Conservation (phyloP, 768 basidiomycete genomes). For the Sistotremastrum niveocremeum region DNA sequence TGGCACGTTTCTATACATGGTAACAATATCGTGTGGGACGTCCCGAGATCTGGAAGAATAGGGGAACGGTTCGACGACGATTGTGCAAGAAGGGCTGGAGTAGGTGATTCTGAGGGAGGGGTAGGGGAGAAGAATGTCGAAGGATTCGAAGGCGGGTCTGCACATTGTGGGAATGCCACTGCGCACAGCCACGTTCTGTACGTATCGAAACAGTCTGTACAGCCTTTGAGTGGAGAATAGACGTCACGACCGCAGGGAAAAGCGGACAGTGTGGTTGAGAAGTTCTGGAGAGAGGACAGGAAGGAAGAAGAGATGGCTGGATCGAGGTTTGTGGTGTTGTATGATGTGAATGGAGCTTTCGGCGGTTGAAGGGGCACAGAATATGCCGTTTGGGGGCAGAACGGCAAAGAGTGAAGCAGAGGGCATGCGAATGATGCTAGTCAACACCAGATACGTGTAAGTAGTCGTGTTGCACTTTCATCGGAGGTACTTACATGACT, state of each 20-base stretch:
- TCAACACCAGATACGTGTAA: not conserved
- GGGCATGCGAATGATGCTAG: conserved; percentile 56
- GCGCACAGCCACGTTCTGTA: conserved; percentile 74
- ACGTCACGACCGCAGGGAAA: conserved; percentile 68
- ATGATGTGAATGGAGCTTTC: conserved; percentile 25
- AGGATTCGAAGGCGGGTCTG: conserved; percentile 25
- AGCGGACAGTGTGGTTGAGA: conserved; percentile 57
- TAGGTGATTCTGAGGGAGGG: conserved; percentile 7
- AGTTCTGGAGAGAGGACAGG: conserved; percentile 50
- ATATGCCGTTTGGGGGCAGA: conserved; percentile 59
- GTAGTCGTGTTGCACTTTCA: not conserved
- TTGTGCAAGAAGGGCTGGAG: conserved; percentile 19
- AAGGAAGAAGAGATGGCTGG: conserved; percentile 34
- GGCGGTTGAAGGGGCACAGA: conserved; percentile 52
- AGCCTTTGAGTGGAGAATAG: conserved; percentile 69
- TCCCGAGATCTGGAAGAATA: conserved; percentile 14
- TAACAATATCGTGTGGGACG: conserved; percentile 45
- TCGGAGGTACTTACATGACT: conserved; percentile 38
- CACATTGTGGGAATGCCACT: conserved; percentile 61
- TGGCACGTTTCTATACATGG: conserved; percentile 76
- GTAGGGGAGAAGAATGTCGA: conserved; percentile 20
- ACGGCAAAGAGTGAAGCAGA: conserved; percentile 56
- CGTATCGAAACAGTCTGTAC: conserved; percentile 56
- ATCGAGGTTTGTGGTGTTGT: conserved; percentile 41
- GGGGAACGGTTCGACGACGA: conserved; percentile 32